Evolutionary conservation across 371 early-diverging fungal species (phyloP).

Genomic region (Coemansia sp.): DNA sequence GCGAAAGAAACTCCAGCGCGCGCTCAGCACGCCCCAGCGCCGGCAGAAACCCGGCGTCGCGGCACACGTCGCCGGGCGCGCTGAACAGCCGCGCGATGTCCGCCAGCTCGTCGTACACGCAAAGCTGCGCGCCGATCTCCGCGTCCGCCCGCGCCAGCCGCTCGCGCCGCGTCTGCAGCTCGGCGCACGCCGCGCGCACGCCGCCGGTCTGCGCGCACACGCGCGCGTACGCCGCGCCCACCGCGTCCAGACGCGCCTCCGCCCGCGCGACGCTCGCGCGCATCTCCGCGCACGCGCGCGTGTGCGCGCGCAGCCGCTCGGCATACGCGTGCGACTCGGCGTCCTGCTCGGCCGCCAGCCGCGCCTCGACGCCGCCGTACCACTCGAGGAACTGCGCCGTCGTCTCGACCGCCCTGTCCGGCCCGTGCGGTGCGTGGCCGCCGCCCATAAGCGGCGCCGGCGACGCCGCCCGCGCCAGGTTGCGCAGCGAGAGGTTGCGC

Average conservation of each 20-base stretch:
- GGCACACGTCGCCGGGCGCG: constrained; percentile 80
- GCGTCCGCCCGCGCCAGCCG: neutral
- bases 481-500: constrained; percentile 25
- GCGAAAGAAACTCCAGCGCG: constrained; percentile 75
- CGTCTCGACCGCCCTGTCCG: constrained; percentile 66
- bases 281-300: constrained; percentile 62
- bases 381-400: constrained; percentile 89
- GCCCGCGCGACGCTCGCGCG: constrained; percentile 59
- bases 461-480: constrained; percentile 8
- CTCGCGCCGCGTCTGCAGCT: constrained; percentile 62
- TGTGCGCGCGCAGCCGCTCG: constrained; percentile 26
- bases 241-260: constrained; percentile 55
- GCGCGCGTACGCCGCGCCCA: constrained; percentile 69
- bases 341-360: constrained; percentile 70
- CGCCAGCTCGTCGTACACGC: constrained; percentile 80
- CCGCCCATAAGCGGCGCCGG: neutral
- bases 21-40: constrained; percentile 74
- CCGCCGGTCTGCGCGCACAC: constrained; percentile 74
- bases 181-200: constrained; percentile 77
- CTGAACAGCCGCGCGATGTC: constrained; percentile 74
- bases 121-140: constrained; percentile 54
- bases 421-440: neutral
- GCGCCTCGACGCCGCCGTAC: constrained; percentile 77
- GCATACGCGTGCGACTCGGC: constrained; percentile 80
- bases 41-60: constrained; percentile 74